Evolutionary conservation across 2,329 filamentous ascomycete species (phyloP).

Genomic region (Fusarium pseudoanthophilum): DNA sequence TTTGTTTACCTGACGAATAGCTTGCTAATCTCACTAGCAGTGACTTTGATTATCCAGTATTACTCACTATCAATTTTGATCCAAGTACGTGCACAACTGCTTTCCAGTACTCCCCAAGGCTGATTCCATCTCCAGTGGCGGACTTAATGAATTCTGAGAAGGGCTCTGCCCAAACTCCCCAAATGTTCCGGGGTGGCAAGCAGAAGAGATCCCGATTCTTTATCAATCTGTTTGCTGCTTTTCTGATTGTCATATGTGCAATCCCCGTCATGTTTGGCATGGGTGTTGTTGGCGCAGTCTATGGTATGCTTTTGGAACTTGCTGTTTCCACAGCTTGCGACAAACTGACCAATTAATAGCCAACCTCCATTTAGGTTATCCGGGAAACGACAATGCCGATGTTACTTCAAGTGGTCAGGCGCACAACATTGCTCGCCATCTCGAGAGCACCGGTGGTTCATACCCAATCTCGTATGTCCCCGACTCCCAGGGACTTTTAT

Average conservation of each 20-base stretch:
- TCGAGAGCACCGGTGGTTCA: conserved; percentile 33
- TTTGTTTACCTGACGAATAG: background rate
- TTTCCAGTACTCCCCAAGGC: background rate
- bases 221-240: conserved; percentile 27
- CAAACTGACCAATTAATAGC: conserved; percentile 15
- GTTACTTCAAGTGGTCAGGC: background rate
- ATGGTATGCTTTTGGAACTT: conserved; percentile 33
- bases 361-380: background rate
- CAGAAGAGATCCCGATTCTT: conserved; percentile 7
- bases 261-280: conserved; percentile 45
- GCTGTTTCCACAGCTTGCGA: background rate
- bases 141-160: conserved; percentile 45
- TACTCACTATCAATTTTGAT: conserved; percentile 15
- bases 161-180: conserved; percentile 19
- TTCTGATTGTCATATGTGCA: conserved; percentile 22
- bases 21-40: conserved; percentile 22
- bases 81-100: conserved; percentile 23
- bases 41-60: conserved; percentile 32
- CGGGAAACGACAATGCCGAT: background rate
- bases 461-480: conserved; percentile 51
- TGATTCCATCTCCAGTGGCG: conserved; percentile 42
- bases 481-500: background rate
- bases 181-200: conserved; percentile 17
- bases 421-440: conserved; percentile 25
- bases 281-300: conserved; percentile 43